A percentile compares a stretch with the other conserved stretches of the same genome.
Conservation (phyloP, 2,329 filamentous ascomycete genomes). For the Cordyceps farinosa region DNA sequence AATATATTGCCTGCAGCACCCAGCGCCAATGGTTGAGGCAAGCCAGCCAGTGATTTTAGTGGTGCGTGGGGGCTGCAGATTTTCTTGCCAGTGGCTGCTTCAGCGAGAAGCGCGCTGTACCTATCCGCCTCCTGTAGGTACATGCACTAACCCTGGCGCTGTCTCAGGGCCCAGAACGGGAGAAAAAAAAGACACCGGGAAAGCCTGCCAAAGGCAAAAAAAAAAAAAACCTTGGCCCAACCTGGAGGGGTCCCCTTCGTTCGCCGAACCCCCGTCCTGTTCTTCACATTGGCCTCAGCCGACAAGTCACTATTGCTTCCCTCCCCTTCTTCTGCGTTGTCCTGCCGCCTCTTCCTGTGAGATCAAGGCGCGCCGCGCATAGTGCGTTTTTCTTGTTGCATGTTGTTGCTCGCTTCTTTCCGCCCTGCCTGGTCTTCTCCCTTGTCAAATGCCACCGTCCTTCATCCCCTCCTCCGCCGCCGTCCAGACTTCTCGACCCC, state of each 20-base stretch:
- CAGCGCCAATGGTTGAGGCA: not conserved
- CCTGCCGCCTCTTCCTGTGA: not conserved
- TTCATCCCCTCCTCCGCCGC: constrained; percentile 24
- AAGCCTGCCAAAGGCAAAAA: not conserved
- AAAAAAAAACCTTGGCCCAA: constrained; percentile 1
- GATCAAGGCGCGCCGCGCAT: not conserved
- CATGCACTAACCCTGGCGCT: no score
- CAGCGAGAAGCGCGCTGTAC: not conserved
- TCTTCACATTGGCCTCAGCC: constrained; percentile 18
- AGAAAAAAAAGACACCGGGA: not conserved
- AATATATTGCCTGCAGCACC: not conserved
- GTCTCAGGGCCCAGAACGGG: not conserved
- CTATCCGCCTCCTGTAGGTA: no score
- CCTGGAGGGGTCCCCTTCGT: constrained; percentile 6
- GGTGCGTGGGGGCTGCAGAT: not conserved
- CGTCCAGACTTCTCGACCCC: constrained; percentile 33
- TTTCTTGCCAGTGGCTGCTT: not conserved
- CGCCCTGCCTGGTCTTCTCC: not conserved
- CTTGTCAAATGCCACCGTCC: constrained; percentile 11
- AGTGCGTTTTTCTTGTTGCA: not conserved
- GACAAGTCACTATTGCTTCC: constrained; percentile 4
- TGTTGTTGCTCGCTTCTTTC: not conserved
- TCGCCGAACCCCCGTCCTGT: constrained; percentile 6
- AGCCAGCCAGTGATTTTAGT: not conserved
- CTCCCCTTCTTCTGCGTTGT: constrained; percentile 18